A percentile compares a stretch with the other conserved stretches of the same genome.
Evolutionary conservation across 192 early-diverging fungal genomes (phyloP).

Genomic region (Thoreauomyces humboldtii): DNA sequence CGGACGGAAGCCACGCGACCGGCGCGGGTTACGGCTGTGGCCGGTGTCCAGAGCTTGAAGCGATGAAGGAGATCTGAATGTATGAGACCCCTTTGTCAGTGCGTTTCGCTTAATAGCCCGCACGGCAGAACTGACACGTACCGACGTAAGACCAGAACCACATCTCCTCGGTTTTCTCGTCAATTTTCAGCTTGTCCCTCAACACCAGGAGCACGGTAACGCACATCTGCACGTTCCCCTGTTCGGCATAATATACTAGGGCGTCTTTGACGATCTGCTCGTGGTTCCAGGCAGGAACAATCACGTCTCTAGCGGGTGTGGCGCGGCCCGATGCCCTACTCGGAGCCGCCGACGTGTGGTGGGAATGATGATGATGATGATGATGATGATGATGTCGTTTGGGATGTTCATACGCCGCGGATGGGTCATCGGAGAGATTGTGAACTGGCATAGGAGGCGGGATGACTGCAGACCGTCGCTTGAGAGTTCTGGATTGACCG

Average conservation of each 20-base stretch:
- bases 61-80: conserved; percentile 63
- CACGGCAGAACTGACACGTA: conserved; percentile 29
- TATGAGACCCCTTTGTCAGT: not conserved
- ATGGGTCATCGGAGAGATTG: no score
- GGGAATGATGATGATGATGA: no score
- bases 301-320: conserved; percentile 28
- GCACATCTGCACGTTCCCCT: conserved; percentile 81
- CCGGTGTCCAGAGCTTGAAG: conserved; percentile 68
- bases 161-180: conserved; percentile 50
- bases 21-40: conserved; percentile 58
- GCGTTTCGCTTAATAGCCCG: no score
- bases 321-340: no score
- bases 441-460: no score
- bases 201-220: conserved; percentile 65
- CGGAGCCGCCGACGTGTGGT: no score
- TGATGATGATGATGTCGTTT: no score
- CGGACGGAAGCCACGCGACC: conserved; percentile 45
- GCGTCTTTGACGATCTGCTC: conserved; percentile 52
- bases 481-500: no score
- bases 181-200: conserved; percentile 39
- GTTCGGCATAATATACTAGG: conserved; percentile 71
- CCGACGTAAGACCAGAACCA: conserved; percentile 75
- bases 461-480: no score
- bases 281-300: conserved; percentile 34
- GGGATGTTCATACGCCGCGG: no score